Evolutionary conservation across 2,329 filamentous ascomycete genomes (phyloP).

Genomic region (Stromatinia cepivora): DNA sequence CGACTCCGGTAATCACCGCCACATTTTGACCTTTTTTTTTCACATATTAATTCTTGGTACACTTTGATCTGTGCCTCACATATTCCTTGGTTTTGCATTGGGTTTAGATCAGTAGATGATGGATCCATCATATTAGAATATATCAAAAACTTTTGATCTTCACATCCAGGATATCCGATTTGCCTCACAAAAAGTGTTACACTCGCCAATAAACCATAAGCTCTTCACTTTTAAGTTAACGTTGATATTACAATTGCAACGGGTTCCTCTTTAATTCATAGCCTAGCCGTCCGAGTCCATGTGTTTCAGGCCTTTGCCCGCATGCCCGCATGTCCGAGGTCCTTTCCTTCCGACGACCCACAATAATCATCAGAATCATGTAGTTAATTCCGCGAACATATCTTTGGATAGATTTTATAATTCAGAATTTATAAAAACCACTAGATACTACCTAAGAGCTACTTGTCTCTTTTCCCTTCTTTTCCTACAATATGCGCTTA

Average conservation of each 20-base stretch:
- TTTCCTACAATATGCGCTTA: constrained; percentile 13
- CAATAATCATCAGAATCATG: constrained; percentile 1
- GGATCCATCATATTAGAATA: constrained; percentile 3
- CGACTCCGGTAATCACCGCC: background rate
- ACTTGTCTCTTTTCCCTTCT: background rate
- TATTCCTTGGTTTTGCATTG: constrained; percentile 7
- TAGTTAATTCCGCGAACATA: background rate
- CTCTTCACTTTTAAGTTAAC: background rate
- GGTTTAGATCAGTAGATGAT: constrained; percentile 11
- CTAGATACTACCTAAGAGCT: background rate
- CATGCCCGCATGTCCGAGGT: constrained; percentile 1
- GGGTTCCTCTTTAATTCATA: background rate
- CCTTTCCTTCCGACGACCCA: constrained; percentile 7
- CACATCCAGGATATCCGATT: background rate
- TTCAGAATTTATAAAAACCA: background rate
- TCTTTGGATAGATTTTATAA: background rate
- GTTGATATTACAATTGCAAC: background rate
- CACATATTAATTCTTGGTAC: background rate
- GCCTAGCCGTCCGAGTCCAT: background rate
- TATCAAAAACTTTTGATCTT: background rate
- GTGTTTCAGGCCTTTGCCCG: background rate
- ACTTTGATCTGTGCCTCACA: background rate
- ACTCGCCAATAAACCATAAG: background rate
- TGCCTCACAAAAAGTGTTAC: background rate
- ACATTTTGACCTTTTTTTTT: background rate